Conservation (phyloP, 176 grass and related monocot genomes). For the Oryza glumipatula region DNA sequence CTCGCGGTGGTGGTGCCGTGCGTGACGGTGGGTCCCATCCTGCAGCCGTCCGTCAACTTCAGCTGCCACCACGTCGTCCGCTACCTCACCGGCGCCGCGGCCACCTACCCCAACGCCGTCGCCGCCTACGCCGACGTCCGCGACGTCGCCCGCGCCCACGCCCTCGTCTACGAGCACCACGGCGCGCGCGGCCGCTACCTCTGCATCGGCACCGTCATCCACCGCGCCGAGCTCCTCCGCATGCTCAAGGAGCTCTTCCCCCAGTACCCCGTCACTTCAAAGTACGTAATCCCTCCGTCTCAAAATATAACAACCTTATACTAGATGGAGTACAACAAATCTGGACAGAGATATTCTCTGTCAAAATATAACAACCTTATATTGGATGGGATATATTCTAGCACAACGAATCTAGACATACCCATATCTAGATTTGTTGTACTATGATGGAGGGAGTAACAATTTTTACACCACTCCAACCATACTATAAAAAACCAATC, state of each 20-base stretch:
- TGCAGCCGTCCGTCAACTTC: conserved; percentile 45
- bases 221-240: conserved; percentile 25
- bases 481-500: no score
- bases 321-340: no score
- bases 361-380: no score
- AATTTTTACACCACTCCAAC: no score
- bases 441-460: no score
- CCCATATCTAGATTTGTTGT: no score
- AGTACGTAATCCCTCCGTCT: neutral
- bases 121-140: conserved; percentile 57
- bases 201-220: conserved; percentile 54
- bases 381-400: no score
- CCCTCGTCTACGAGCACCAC: conserved; percentile 47
- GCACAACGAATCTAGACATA: no score
- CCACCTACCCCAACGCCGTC: conserved; percentile 49
- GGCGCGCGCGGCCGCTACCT: conserved; percentile 44
- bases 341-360: accelerated
- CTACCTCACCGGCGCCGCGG: conserved; percentile 46
- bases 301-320: no score
- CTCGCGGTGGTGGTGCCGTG: conserved; percentile 50
- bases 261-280: conserved; percentile 39
- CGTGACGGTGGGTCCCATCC: conserved; percentile 40
- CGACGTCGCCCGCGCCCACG: conserved; percentile 48
- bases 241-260: conserved; percentile 45
- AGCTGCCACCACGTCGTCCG: conserved; percentile 38